These are phyloP conservation scores for Stipa capillata DNA, from an alignment of 176 grass and related monocot species.

Conservation along the genomic window DNA sequence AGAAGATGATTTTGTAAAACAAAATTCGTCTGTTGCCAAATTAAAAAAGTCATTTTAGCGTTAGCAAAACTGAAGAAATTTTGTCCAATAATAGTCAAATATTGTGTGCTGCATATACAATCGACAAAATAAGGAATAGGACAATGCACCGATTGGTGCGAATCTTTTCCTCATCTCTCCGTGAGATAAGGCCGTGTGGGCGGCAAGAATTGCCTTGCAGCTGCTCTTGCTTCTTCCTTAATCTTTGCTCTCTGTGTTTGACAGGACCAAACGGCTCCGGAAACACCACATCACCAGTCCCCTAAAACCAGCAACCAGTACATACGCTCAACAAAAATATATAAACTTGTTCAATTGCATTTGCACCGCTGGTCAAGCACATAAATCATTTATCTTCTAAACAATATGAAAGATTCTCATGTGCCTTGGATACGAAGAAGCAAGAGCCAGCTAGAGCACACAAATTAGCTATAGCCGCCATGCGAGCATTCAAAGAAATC, in stretches of 20 bases:
- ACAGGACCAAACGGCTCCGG: background rate
- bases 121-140: background rate
- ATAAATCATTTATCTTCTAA: background rate
- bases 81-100: background rate
- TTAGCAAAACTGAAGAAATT: background rate
- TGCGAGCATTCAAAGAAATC: slow-evolving; percentile 7
- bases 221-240: slow-evolving; percentile 10
- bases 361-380: background rate
- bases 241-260: background rate
- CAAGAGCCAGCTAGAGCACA: slow-evolving; percentile 2
- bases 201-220: background rate
- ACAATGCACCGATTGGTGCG: background rate
- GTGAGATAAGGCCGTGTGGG: background rate
- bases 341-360: background rate
- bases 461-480: background rate
- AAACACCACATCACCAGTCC: background rate
- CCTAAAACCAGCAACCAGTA: slow-evolving; percentile 3
- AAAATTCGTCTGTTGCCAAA: no score
- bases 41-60: no score
- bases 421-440: background rate
- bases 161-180: background rate
- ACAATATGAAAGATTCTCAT: background rate
- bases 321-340: background rate
- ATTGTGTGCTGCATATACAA: background rate
- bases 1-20: no score